A percentile compares a stretch with the other conserved stretches of the same genome.
These are phyloP conservation scores for Didymella lethalis DNA, from an alignment of 2,329 filamentous ascomycete genomes.

Conservation along the genomic window DNA sequence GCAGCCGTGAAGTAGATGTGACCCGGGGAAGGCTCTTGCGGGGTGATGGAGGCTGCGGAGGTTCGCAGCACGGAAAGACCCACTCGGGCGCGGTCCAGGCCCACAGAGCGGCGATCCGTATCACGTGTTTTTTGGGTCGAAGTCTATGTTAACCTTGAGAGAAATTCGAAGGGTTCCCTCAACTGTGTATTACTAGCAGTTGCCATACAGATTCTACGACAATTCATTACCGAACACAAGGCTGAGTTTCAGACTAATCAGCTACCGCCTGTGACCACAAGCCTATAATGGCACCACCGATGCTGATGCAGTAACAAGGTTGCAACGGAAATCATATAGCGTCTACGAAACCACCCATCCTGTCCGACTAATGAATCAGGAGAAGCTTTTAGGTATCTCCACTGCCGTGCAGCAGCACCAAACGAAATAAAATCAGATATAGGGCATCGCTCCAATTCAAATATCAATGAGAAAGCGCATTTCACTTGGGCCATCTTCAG, in stretches of 20 bases:
- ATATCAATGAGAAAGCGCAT: slow-evolving; percentile 32
- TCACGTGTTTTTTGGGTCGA: neutral
- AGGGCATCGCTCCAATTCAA: slow-evolving; percentile 29
- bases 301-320: slow-evolving; percentile 20
- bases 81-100: slow-evolving; percentile 1
- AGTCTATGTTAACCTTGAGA: neutral
- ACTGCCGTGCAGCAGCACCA: slow-evolving; percentile 19
- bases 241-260: neutral
- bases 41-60: slow-evolving; percentile 19
- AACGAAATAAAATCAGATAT: slow-evolving; percentile 23
- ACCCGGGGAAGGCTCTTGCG: slow-evolving; percentile 18
- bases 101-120: neutral
- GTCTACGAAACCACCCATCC: slow-evolving; percentile 23
- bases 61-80: slow-evolving; percentile 4
- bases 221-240: neutral
- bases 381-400: slow-evolving; percentile 28
- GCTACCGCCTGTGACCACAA: slow-evolving; percentile 9
- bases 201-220: neutral
- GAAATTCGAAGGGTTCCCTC: neutral
- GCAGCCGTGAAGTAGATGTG: slow-evolving; percentile 6
- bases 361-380: slow-evolving; percentile 13
- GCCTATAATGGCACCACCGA: slow-evolving; percentile 12
- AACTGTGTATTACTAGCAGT: neutral
- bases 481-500: neutral
- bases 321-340: slow-evolving; percentile 30